phyloP scores from a whole-genome alignment of 2,329 filamentous ascomycete genomes.

The Alternaria sp. region DNA sequence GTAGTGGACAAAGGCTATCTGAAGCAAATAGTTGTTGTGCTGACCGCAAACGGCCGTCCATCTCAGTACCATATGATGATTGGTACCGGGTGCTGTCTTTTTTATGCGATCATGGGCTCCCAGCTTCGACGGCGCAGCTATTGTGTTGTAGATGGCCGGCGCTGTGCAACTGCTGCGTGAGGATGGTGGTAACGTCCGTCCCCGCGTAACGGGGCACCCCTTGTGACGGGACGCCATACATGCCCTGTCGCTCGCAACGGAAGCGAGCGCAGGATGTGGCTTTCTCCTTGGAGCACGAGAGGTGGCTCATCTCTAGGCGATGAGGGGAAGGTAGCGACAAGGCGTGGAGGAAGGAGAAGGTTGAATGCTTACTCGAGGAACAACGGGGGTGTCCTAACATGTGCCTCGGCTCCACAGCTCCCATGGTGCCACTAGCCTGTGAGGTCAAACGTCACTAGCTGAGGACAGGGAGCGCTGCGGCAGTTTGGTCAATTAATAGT shows the following conservation, averaged over 20 bases:
- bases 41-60: constrained; percentile 30
- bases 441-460: constrained; percentile 10
- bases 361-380: not conserved
- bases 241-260: not conserved
- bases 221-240: not conserved
- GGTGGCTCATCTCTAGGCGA: not conserved
- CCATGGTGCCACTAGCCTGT: constrained; percentile 10
- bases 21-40: constrained; percentile 27
- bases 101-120: constrained; percentile 26
- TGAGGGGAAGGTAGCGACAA: constrained; percentile 13
- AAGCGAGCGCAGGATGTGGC: not conserved
- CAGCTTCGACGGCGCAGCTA: constrained; percentile 3
- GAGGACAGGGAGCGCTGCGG: constrained; percentile 1
- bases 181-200: not conserved
- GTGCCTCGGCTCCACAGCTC: constrained; percentile 23
- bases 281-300: not conserved
- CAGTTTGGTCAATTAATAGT: not conserved
- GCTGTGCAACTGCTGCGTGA: constrained; percentile 11
- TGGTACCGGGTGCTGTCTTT: constrained; percentile 15
- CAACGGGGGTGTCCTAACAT: constrained; percentile 1
- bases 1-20: constrained; percentile 27
- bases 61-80: constrained; percentile 15
- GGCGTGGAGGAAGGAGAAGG: not conserved
- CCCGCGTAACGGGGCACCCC: too few relatives aligned
- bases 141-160: constrained; percentile 7